Evolutionary conservation across 495 filamentous ascomycete species (phyloP).

Genomic region (Aspergillus steynii): DNA sequence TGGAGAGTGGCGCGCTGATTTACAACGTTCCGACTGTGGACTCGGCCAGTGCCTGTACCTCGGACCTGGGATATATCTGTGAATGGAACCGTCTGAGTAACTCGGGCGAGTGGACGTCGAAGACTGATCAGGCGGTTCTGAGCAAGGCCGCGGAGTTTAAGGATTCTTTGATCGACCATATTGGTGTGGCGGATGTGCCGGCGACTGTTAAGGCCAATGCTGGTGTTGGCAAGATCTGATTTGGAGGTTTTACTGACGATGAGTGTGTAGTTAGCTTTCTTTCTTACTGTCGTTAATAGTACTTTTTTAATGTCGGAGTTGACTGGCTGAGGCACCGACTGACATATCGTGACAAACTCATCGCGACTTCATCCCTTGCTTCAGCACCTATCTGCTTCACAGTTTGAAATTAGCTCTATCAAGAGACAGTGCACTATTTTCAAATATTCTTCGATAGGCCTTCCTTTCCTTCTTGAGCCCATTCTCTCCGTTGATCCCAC

Average conservation of each 20-base stretch:
- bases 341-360: background rate
- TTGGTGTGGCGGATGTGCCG: slow-evolving; percentile 13
- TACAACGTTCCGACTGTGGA: slow-evolving; percentile 12
- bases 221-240: slow-evolving; percentile 15
- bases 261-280: background rate
- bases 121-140: slow-evolving; percentile 12
- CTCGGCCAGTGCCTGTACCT: slow-evolving; percentile 7
- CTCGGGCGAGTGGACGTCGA: slow-evolving; percentile 13
- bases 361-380: too few relatives aligned
- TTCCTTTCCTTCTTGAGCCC: too few relatives aligned
- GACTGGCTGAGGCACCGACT: background rate
- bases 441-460: too few relatives aligned
- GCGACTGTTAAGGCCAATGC: slow-evolving; percentile 12
- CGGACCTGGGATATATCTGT: slow-evolving; percentile 14
- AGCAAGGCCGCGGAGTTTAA: background rate
- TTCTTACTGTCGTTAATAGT: background rate
- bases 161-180: slow-evolving; percentile 3
- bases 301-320: background rate
- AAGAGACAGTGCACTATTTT: too few relatives aligned
- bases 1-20: slow-evolving; percentile 9
- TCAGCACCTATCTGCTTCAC: too few relatives aligned
- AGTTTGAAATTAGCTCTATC: too few relatives aligned
- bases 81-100: slow-evolving; percentile 17
- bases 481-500: too few relatives aligned
- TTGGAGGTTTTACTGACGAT: background rate